Conservation (phyloP, 164 flowering plant species). For the Berberis vulgaris region DNA sequence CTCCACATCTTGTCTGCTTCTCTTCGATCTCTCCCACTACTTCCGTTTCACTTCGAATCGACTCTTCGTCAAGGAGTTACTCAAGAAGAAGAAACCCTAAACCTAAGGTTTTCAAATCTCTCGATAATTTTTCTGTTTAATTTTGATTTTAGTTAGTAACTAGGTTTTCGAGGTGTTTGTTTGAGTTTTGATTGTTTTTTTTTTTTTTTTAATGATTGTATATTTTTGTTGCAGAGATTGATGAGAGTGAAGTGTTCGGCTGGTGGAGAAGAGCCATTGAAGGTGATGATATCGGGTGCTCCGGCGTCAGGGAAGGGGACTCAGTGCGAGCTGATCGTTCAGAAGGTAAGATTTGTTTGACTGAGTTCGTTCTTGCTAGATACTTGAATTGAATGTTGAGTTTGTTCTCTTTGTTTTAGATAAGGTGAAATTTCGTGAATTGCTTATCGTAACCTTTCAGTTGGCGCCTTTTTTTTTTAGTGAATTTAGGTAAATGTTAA, state of each 20-base stretch:
- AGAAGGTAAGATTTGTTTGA: slow-evolving; percentile 37
- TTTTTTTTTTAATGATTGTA: background rate
- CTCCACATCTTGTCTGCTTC: slow-evolving; percentile 6
- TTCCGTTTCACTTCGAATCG: slow-evolving; percentile 7
- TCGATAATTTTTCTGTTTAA: background rate
- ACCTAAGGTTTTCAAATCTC: slow-evolving; percentile 17
- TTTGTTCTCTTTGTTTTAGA: background rate
- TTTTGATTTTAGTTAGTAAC: background rate
- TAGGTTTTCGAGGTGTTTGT: background rate
- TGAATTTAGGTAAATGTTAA: background rate
- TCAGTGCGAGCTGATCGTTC: slow-evolving; percentile 70
- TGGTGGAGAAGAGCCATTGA: slow-evolving; percentile 40
- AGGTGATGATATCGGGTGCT: slow-evolving; percentile 84
- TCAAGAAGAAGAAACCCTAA: slow-evolving; percentile 10
- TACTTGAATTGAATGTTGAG: background rate
- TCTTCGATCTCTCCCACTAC: slow-evolving; percentile 10
- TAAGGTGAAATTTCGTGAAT: background rate
- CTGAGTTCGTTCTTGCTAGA: background rate
- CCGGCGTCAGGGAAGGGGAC: slow-evolving; percentile 95
- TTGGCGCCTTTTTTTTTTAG: background rate
- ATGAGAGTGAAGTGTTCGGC: slow-evolving; percentile 26
- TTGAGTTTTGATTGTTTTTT: background rate
- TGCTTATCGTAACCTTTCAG: background rate
- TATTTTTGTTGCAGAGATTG: slow-evolving; percentile 23
- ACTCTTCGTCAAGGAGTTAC: slow-evolving; percentile 6